phyloP scores from a whole-genome alignment of 2,329 filamentous ascomycete genomes.

The Amphichorda felina region DNA sequence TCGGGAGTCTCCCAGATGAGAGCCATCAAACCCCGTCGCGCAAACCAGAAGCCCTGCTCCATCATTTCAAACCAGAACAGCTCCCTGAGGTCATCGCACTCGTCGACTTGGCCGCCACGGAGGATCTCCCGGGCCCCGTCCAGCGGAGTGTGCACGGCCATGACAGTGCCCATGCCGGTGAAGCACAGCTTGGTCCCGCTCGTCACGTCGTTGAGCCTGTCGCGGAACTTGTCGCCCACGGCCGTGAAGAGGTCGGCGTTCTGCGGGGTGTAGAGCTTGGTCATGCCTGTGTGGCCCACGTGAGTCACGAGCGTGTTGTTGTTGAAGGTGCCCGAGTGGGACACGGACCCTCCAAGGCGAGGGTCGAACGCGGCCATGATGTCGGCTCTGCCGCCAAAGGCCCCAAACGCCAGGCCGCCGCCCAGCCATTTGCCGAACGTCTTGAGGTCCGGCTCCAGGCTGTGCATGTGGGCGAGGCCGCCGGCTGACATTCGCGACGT shows the following conservation, averaged over 20 bases:
- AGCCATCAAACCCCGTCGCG: constrained; percentile 26
- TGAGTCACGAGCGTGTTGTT: constrained; percentile 52
- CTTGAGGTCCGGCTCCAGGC: constrained; percentile 45
- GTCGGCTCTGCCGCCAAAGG: constrained; percentile 47
- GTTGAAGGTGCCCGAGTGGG: constrained; percentile 55
- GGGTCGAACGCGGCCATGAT: constrained; percentile 50
- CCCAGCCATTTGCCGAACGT: constrained; percentile 57
- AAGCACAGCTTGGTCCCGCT: constrained; percentile 23
- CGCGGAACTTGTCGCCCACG: constrained; percentile 15
- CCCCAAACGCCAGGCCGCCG: constrained; percentile 54
- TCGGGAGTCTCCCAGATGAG: constrained; percentile 25
- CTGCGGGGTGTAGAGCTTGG: constrained; percentile 20
- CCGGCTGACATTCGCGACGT: constrained; percentile 43
- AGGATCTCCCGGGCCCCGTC: constrained; percentile 13
- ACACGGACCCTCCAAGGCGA: constrained; percentile 22
- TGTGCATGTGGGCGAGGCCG: constrained; percentile 31
- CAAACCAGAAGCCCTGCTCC: constrained; percentile 28
- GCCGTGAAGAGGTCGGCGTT: constrained; percentile 17
- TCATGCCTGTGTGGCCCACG: constrained; percentile 32
- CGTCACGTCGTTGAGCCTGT: constrained; percentile 16
- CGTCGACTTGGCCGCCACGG: constrained; percentile 16
- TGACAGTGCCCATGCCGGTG: constrained; percentile 22
- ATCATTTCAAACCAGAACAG: constrained; percentile 35
- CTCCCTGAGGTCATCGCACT: constrained; percentile 20
- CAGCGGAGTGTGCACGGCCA: constrained; percentile 23